phyloP scores from a whole-genome alignment of 257 asterid genomes.

The Nyctanthes arbortristis region DNA sequence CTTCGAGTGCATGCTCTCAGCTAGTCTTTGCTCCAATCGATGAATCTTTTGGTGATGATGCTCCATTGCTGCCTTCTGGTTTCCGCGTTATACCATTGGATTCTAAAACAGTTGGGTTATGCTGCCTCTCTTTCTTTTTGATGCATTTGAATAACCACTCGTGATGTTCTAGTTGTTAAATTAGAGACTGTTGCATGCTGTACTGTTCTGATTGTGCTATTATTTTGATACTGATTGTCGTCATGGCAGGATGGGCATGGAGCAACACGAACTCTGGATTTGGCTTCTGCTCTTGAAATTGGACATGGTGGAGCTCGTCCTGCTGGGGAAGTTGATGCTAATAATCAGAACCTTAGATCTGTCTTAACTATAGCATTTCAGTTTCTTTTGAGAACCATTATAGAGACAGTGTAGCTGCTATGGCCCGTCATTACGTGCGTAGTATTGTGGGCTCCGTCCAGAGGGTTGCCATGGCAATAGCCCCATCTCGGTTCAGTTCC shows the following conservation, averaged over 20 bases:
- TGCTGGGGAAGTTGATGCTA: no score
- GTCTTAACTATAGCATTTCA: conserved; percentile 93
- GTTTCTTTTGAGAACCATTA: conserved; percentile 90
- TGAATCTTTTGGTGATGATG: conserved; percentile 96
- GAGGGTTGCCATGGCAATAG: conserved; percentile 89
- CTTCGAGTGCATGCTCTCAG: conserved; percentile 93
- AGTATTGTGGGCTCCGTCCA: conserved; percentile 93
- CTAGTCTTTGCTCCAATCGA: conserved; percentile 95
- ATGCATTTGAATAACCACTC: no score
- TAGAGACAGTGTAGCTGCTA: conserved; percentile 76
- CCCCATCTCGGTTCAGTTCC: conserved; percentile 74
- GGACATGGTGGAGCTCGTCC: conserved; percentile 38
- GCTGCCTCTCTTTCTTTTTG: not conserved
- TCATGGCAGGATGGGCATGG: no score
- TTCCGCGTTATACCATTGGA: conserved; percentile 91
- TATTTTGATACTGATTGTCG: conserved; percentile 42
- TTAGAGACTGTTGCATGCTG: not conserved
- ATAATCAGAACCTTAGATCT: no score
- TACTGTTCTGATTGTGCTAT: conserved; percentile 9
- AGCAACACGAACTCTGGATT: conserved; percentile 78
- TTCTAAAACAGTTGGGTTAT: conserved; percentile 73
- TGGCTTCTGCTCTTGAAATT: conserved; percentile 81
- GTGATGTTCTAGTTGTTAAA: no score
- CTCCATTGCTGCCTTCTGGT: conserved; percentile 88
- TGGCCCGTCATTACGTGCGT: conserved; percentile 95